Evolutionary conservation across 2,329 filamentous ascomycete genomes (phyloP).

Genomic region (Sporothrix pallida): DNA sequence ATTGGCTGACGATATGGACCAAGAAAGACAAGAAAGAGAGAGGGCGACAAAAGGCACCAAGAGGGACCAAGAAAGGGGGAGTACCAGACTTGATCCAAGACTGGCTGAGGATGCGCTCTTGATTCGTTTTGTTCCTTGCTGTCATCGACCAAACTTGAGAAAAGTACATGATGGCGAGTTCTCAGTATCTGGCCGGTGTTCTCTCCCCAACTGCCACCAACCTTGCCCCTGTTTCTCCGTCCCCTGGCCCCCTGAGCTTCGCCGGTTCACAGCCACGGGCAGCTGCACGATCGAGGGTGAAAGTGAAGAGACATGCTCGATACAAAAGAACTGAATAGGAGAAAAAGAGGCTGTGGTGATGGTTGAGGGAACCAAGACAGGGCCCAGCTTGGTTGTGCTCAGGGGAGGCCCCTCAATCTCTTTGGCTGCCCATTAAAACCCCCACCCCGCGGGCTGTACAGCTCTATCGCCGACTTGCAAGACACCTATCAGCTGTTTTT

Average conservation of each 20-base stretch:
- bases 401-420: not conserved
- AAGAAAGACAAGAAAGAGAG: not conserved
- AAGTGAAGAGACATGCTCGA: not conserved
- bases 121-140: slow-evolving; percentile 12
- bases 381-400: not conserved
- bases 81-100: not conserved
- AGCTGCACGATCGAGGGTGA: not conserved
- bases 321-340: not conserved
- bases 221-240: not conserved
- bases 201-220: not conserved
- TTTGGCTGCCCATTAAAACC: not conserved
- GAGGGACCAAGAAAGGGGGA: slow-evolving; percentile 10
- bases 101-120: slow-evolving; percentile 10
- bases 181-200: too few species aligned
- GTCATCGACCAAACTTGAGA: slow-evolving; percentile 4
- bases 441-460: not conserved
- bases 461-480: not conserved
- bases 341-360: slow-evolving; percentile 6
- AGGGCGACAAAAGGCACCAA: not conserved
- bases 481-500: not conserved
- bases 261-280: slow-evolving; percentile 18
- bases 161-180: not conserved
- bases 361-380: slow-evolving; percentile 12
- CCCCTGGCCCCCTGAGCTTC: slow-evolving; percentile 6
- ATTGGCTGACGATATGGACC: slow-evolving; percentile 16